A percentile compares a stretch with the other conserved stretches of the same genome.
Evolutionary conservation across 2,329 filamentous ascomycete genomes (phyloP).

Genomic region (Neofusicoccum parvum): DNA sequence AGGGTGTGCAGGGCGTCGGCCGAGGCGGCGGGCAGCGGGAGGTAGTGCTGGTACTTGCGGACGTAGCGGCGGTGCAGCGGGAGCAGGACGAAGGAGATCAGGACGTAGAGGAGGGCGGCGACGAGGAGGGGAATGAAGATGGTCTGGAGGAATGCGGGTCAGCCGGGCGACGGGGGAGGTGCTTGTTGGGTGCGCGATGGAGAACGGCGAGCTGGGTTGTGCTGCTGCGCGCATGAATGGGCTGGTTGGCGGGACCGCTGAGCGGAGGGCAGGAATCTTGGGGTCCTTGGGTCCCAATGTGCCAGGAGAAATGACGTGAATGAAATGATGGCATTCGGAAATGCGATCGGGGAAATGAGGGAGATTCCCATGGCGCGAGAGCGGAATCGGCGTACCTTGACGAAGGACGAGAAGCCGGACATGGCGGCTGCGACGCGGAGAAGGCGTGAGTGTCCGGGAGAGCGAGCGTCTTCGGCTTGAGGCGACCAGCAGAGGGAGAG

Average conservation of each 20-base stretch:
- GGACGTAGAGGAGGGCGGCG: constrained; percentile 45
- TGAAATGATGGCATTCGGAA: background rate
- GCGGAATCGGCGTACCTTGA: constrained; percentile 31
- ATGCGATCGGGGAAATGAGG: background rate
- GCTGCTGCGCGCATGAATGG: too few species aligned
- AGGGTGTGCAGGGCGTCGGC: constrained; percentile 22
- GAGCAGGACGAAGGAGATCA: constrained; percentile 44
- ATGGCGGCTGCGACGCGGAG: constrained; percentile 27
- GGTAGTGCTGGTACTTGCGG: constrained; percentile 47
- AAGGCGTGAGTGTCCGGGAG: background rate
- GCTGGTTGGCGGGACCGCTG: background rate
- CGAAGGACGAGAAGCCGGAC: constrained; percentile 36
- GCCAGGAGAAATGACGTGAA: background rate
- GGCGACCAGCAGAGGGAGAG: background rate
- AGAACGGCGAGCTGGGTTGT: background rate
- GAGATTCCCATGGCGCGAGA: background rate
- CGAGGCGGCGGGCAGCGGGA: constrained; percentile 38
- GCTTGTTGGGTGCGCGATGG: background rate
- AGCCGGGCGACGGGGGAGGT: constrained; percentile 7
- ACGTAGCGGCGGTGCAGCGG: constrained; percentile 49
- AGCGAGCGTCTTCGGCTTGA: background rate
- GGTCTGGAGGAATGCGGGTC: constrained; percentile 32
- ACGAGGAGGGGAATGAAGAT: constrained; percentile 50
- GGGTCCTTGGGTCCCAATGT: background rate
- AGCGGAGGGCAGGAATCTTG: background rate